phyloP scores from a whole-genome alignment of 2,329 filamentous ascomycete genomes.

The Colletotrichum tabaci region DNA sequence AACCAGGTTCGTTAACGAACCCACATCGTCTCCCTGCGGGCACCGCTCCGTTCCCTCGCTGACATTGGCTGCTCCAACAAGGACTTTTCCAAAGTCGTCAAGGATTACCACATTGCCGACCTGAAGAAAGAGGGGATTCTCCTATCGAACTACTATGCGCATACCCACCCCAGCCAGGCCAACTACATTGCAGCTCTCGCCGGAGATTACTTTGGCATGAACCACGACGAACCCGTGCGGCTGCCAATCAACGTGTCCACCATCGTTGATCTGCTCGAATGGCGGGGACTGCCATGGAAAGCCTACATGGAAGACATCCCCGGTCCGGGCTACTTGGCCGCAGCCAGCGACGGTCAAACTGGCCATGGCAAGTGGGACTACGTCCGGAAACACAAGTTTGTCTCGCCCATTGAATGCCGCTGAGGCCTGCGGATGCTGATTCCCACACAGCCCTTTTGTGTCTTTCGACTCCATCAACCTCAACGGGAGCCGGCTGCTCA shows the following conservation, averaged over 20 bases:
- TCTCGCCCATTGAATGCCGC: neutral
- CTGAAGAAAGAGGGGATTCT: constrained; percentile 61
- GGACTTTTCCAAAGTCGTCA: constrained; percentile 60
- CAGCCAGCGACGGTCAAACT: constrained; percentile 54
- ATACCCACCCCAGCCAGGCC: constrained; percentile 63
- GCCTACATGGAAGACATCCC: constrained; percentile 54
- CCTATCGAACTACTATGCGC: constrained; percentile 60
- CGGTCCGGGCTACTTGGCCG: constrained; percentile 59
- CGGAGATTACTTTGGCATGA: constrained; percentile 64
- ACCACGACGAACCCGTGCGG: constrained; percentile 61
- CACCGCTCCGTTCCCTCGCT: constrained; percentile 29
- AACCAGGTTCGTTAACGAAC: constrained; percentile 53
- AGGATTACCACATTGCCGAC: constrained; percentile 56
- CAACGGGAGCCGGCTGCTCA: constrained; percentile 64
- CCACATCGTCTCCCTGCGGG: constrained; percentile 6
- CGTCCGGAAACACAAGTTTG: constrained; percentile 44
- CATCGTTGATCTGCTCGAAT: constrained; percentile 53
- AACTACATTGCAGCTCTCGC: constrained; percentile 63
- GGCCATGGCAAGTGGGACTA: constrained; percentile 49
- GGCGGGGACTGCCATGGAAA: constrained; percentile 50
- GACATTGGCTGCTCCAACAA: constrained; percentile 44
- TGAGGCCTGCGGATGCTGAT: constrained; percentile 29
- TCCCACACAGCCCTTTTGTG: constrained; percentile 55
- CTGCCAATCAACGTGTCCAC: constrained; percentile 60
- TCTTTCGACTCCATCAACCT: constrained; percentile 59